Percentiles rank a stretch among this genome's conserved stretches.
Conservation (phyloP, 1,284 basidiomycete species). For the Mycosarcoma maydis region DNA sequence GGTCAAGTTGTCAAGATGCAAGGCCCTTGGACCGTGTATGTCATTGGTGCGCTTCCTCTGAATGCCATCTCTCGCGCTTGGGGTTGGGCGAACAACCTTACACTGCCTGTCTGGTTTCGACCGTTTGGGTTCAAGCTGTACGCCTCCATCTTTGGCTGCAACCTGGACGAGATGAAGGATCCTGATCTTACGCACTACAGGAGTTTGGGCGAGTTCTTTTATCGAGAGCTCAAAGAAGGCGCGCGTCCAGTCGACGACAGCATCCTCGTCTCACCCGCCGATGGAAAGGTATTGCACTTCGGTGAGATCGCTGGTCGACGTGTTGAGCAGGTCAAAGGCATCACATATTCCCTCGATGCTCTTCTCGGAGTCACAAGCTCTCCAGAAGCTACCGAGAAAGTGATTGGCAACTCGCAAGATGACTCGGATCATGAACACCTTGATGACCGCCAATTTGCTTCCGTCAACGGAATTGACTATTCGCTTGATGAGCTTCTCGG, state of each 20-base stretch:
- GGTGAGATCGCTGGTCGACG: constrained; percentile 82
- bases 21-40: constrained; percentile 97
- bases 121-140: constrained; percentile 88
- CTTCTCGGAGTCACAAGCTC: constrained; percentile 71
- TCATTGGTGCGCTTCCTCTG: constrained; percentile 91
- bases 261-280: constrained; percentile 87
- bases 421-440: constrained; percentile 68
- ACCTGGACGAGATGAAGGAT: constrained; percentile 87
- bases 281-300: constrained; percentile 91
- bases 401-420: constrained; percentile 7
- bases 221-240: constrained; percentile 84
- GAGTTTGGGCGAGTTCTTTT: constrained; percentile 93
- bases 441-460: constrained; percentile 88
- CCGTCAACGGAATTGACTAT: constrained; percentile 97
- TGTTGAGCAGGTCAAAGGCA: constrained; percentile 95
- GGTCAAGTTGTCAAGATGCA: constrained; percentile 74
- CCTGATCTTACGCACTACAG: constrained; percentile 81
- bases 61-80: constrained; percentile 92
- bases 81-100: constrained; percentile 88
- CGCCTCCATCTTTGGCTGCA: constrained; percentile 87
- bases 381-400: constrained; percentile 51
- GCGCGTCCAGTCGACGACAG: constrained; percentile 81
- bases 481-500: constrained; percentile 79
- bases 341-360: constrained; percentile 94
- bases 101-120: constrained; percentile 90